Evolutionary conservation across 495 filamentous ascomycete genomes (phyloP).

Genomic region (Parathielavia appendiculata): DNA sequence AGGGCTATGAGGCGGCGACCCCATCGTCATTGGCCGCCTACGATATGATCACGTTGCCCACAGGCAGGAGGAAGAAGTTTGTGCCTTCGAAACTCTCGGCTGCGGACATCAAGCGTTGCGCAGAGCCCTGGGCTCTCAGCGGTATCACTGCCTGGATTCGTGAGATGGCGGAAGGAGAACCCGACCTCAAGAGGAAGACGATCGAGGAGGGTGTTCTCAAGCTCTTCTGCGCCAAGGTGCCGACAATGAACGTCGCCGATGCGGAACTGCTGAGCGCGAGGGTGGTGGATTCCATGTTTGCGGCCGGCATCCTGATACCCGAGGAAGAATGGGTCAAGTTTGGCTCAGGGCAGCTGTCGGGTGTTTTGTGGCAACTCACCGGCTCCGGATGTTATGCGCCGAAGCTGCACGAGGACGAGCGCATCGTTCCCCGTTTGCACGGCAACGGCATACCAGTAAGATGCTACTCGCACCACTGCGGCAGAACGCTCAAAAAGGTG

Average conservation of each 20-base stretch:
- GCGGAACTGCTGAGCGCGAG: constrained; percentile 79
- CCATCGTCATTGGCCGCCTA: constrained; percentile 52
- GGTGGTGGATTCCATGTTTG: constrained; percentile 77
- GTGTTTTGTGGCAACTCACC: constrained; percentile 89
- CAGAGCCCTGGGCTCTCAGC: constrained; percentile 90
- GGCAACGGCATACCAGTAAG: constrained; percentile 55
- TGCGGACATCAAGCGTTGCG: constrained; percentile 78
- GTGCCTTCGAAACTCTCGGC: constrained; percentile 80
- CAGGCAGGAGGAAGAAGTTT: constrained; percentile 69
- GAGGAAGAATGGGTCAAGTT: constrained; percentile 99
- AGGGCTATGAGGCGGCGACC: constrained; percentile 48
- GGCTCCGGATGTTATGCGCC: constrained; percentile 88
- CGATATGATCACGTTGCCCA: constrained; percentile 67
- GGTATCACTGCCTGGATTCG: constrained; percentile 82
- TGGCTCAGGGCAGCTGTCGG: constrained; percentile 65
- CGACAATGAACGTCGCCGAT: constrained; percentile 98
- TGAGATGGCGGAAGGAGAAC: constrained; percentile 77
- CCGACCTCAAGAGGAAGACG: constrained; percentile 74
- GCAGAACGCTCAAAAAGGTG: constrained; percentile 88
- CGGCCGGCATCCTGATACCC: constrained; percentile 68
- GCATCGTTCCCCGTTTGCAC: constrained; percentile 31
- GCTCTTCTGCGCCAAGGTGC: constrained; percentile 91
- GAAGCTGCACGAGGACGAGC: constrained; percentile 68
- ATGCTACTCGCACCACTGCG: constrained; percentile 93
- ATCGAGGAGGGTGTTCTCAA: constrained; percentile 83